A percentile compares a stretch with the other conserved stretches of the same genome.
phyloP scores from a whole-genome alignment of 805 yeast genomes.

The Sungouiozyma intestinalis region DNA sequence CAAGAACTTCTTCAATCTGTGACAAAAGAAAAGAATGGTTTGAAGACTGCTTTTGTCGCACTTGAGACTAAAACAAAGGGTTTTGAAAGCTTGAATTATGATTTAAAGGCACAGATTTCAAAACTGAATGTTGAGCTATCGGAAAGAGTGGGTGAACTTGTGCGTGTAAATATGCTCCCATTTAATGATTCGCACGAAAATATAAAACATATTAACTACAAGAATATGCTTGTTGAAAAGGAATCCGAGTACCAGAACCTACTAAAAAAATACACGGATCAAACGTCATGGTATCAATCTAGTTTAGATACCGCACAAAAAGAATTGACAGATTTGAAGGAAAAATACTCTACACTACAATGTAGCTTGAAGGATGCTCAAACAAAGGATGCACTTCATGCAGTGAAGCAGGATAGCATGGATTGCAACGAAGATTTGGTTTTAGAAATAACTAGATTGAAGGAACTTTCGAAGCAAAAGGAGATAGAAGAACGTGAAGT shows the following conservation, averaged over 20 bases:
- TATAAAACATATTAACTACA: not conserved
- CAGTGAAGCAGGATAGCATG: not conserved
- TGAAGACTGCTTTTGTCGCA: not conserved
- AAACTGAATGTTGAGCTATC: not conserved
- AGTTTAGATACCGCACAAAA: conserved; percentile 1
- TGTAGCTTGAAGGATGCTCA: not conserved
- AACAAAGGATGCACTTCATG: not conserved
- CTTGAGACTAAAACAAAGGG: not conserved
- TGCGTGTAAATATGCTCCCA: not conserved
- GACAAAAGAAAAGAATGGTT: not conserved
- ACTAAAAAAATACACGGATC: conserved; percentile 7
- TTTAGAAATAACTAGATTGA: not conserved
- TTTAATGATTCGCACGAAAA: not conserved
- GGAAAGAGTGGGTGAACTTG: not conserved
- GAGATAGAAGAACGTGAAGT: not conserved
- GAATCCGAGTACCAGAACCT: not conserved
- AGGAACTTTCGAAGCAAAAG: not conserved
- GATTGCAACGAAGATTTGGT: not conserved
- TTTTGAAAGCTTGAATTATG: not conserved
- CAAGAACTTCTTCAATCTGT: not conserved
- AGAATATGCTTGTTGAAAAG: not conserved
- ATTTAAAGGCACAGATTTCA: not conserved
- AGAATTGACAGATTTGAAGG: conserved; percentile 1
- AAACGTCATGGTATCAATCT: conserved; percentile 4
- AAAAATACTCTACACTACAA: not conserved